A percentile compares a stretch with the other conserved stretches of the same genome.
Evolutionary conservation across 805 yeast genomes (phyloP).

Genomic region (Hanseniaspora valbyensis): DNA sequence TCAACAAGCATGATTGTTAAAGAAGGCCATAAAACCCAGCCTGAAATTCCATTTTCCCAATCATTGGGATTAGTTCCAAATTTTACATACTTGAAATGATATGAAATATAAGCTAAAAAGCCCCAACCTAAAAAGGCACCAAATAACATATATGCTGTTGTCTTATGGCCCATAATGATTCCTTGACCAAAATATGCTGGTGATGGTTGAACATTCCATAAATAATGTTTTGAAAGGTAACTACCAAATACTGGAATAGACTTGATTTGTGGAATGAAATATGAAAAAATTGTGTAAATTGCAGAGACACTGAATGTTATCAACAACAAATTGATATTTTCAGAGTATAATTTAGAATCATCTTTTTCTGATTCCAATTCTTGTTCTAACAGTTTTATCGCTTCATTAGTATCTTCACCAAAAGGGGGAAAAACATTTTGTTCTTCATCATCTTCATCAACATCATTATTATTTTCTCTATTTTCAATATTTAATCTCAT

Average conservation of each 20-base stretch:
- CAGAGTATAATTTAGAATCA: slow-evolving; percentile 29
- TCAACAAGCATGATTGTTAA: slow-evolving; percentile 90
- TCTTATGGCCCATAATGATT: slow-evolving; percentile 89
- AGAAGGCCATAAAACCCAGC: slow-evolving; percentile 94
- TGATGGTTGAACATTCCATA: slow-evolving; percentile 88
- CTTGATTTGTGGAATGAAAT: slow-evolving; percentile 59
- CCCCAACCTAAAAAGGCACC: slow-evolving; percentile 93
- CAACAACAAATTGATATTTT: slow-evolving; percentile 50
- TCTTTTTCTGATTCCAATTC: slow-evolving; percentile 19
- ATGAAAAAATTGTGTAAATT: slow-evolving; percentile 56
- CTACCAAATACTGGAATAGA: slow-evolving; percentile 68
- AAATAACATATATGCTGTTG: slow-evolving; percentile 79
- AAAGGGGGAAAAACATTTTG: too few relatives aligned
- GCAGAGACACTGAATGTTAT: slow-evolving; percentile 61
- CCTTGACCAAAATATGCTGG: slow-evolving; percentile 98
- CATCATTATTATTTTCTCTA: slow-evolving; percentile 11
- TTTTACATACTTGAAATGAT: slow-evolving; percentile 69
- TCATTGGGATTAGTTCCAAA: slow-evolving; percentile 64
- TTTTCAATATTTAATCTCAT: slow-evolving; percentile 24
- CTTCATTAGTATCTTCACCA: slow-evolving; percentile 15
- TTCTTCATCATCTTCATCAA: not conserved
- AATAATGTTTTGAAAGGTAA: slow-evolving; percentile 46
- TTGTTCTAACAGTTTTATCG: slow-evolving; percentile 12
- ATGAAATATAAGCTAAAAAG: slow-evolving; percentile 70
- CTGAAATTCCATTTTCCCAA: slow-evolving; percentile 91